phyloP scores from a whole-genome alignment of 148 eudicot species.

The Limonium bicolor region DNA sequence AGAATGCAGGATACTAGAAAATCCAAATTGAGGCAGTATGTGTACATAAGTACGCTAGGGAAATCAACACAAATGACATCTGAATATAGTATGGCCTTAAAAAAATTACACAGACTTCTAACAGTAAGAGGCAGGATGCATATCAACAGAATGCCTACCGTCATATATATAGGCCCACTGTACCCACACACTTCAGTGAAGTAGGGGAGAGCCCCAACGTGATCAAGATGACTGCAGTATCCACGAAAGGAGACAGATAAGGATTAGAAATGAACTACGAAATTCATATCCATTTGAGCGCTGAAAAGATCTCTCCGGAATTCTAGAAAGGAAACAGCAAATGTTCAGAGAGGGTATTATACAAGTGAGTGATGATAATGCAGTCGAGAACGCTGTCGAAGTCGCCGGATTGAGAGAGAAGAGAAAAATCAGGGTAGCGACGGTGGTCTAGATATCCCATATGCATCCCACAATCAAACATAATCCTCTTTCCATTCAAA shows the following conservation, averaged over 20 bases:
- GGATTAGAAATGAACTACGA: neutral
- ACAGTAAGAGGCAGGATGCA: no score
- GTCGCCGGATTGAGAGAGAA: slow-evolving; percentile 37
- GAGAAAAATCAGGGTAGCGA: slow-evolving; percentile 84
- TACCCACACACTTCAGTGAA: slow-evolving; percentile 96
- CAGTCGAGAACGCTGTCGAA: slow-evolving; percentile 44
- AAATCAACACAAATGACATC: no score
- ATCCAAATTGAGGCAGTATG: no score
- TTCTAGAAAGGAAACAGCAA: neutral
- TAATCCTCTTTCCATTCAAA: slow-evolving; percentile 71
- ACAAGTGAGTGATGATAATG: slow-evolving; percentile 79
- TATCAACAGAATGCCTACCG: slow-evolving; percentile 31
- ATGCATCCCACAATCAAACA: slow-evolving; percentile 99
- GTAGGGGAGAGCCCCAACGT: slow-evolving; percentile 84
- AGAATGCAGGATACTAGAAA: no score
- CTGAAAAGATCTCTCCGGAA: neutral
- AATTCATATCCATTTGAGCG: no score
- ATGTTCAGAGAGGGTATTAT: no score
- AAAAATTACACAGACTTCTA: no score
- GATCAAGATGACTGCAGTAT: slow-evolving; percentile 71
- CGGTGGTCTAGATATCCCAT: slow-evolving; percentile 63
- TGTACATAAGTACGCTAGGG: no score
- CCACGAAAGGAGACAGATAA: neutral
- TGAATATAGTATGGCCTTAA: no score
- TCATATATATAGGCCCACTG: slow-evolving; percentile 89